Evolutionary conservation across 2,329 filamentous ascomycete species (phyloP).

Genomic region (Epichloe coenophiala): DNA sequence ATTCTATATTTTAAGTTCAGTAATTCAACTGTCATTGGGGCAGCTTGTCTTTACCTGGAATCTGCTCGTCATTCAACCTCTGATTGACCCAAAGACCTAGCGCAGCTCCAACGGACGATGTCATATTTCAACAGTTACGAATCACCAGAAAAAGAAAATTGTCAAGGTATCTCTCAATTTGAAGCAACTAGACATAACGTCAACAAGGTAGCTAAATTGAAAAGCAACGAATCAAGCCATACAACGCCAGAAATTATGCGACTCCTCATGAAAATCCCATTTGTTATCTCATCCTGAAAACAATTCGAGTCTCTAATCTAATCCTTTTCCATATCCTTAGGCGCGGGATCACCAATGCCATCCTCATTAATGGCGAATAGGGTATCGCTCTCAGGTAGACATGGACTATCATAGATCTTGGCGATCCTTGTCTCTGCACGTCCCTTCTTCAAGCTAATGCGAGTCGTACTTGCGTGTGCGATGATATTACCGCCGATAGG

Average conservation of each 20-base stretch:
- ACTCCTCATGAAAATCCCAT: background rate
- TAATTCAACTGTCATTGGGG: too few relatives aligned
- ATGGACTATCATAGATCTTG: slow-evolving; percentile 98
- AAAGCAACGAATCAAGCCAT: background rate
- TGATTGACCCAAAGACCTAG: too few relatives aligned
- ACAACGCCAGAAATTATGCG: slow-evolving; percentile 21
- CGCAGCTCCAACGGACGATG: too few relatives aligned
- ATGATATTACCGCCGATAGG: slow-evolving; percentile 98
- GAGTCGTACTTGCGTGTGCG: slow-evolving; percentile 89
- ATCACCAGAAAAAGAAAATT: too few relatives aligned
- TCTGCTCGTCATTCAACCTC: too few relatives aligned
- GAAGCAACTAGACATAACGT: background rate
- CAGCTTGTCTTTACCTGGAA: too few relatives aligned
- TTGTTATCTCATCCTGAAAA: slow-evolving; percentile 7
- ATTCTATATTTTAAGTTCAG: too few relatives aligned
- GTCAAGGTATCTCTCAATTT: too few relatives aligned
- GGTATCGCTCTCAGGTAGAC: slow-evolving; percentile 89
- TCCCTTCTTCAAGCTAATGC: slow-evolving; percentile 90
- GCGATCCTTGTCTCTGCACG: slow-evolving; percentile 90
- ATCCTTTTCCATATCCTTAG: slow-evolving; percentile 89
- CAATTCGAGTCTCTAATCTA: slow-evolving; percentile 14
- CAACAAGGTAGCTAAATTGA: background rate
- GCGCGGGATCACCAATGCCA: slow-evolving; percentile 87
- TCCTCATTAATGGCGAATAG: slow-evolving; percentile 95
- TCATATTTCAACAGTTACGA: too few relatives aligned